Evolutionary conservation across 306 rosid genomes (phyloP), one percentile per base, ranked within the genome.

Genomic region (Fagus sylvatica): DNA sequence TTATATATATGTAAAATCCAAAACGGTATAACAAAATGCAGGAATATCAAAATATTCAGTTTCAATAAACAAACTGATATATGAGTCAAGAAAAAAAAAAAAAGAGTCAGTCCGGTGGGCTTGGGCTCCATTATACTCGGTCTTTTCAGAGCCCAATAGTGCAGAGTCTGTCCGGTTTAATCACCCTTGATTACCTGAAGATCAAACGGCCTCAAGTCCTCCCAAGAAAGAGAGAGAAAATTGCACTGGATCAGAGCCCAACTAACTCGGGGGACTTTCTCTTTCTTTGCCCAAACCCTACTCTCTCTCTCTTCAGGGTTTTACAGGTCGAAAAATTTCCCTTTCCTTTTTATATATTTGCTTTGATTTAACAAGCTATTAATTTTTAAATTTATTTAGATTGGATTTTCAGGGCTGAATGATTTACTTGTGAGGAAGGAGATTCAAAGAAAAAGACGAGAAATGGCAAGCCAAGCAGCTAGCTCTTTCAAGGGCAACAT

Each of bases 401-500:
- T 73, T n/a, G 53, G 30, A 13, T 73, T 66, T n/a, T 49, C 68
- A 12, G 49, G 65, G 68, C 33, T 61, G 77, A 28, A 53, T 62
- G 74, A 64, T 70, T 71, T 33, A 59, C 70, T 0, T 2, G 51
- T 67, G 74, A 66, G 57, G 76, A 65, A 72, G 33, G 12, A 36
- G 71, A 75, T 2, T 43, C 76, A 11, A 69, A 55, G 15, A 54
- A 53, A 54, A 61, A 36, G 17, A 41, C 67, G 53, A 72, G 80
- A 71, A 67, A 87, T 87, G 91, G 84, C 88, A 49, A 82, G 69
- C 73, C 87, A 80, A 72, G 85, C 87, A 53, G 87, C 85, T 72
- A 11, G 72, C 33, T 54, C 85, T 48, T 84, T 87, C 22, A 87
- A 56, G 54, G 88, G 90, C 76, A 87, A 84, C 41, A 30, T 87